Percentiles rank a stretch among this genome's conserved stretches.
Evolutionary conservation across 2,329 filamentous ascomycete species (phyloP).

Genomic region (Aspergillus uvarum): DNA sequence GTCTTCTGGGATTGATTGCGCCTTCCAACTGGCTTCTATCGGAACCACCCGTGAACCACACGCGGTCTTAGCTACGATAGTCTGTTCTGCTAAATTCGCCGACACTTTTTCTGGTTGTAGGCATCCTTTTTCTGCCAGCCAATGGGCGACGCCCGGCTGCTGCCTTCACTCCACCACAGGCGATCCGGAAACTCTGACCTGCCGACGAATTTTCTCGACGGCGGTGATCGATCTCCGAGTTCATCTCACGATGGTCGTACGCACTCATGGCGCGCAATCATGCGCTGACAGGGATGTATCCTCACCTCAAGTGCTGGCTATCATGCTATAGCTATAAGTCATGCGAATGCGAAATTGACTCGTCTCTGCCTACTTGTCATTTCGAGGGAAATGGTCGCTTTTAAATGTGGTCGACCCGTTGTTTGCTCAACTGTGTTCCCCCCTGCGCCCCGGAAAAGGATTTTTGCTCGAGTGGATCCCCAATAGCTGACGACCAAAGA

Average conservation of each 20-base stretch:
- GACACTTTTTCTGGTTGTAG: background rate
- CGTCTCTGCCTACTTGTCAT: background rate
- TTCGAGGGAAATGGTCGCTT: background rate
- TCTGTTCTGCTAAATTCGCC: conserved; percentile 3
- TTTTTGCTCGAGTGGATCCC: conserved; percentile 6
- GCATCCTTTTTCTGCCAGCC: background rate
- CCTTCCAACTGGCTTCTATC: background rate
- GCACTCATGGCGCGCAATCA: background rate
- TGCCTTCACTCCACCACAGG: background rate
- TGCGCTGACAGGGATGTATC: background rate
- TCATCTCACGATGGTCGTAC: background rate
- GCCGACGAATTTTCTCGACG: conserved; percentile 9
- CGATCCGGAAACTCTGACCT: conserved; percentile 6
- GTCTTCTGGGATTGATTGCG: background rate
- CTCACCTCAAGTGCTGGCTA: background rate
- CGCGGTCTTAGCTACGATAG: conserved; percentile 7
- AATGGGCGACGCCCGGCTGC: background rate
- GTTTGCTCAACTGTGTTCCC: background rate
- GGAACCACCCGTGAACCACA: background rate
- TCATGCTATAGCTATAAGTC: too few relatives aligned
- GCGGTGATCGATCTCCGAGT: background rate
- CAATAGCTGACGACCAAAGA: conserved; percentile 4
- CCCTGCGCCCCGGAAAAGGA: conserved; percentile 2
- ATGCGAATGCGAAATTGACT: background rate
- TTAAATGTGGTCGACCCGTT: conserved; percentile 1